Base-by-base conservation (phyloP, 495 filamentous ascomycete species). In the Penicillium longicatenatum region DNA sequence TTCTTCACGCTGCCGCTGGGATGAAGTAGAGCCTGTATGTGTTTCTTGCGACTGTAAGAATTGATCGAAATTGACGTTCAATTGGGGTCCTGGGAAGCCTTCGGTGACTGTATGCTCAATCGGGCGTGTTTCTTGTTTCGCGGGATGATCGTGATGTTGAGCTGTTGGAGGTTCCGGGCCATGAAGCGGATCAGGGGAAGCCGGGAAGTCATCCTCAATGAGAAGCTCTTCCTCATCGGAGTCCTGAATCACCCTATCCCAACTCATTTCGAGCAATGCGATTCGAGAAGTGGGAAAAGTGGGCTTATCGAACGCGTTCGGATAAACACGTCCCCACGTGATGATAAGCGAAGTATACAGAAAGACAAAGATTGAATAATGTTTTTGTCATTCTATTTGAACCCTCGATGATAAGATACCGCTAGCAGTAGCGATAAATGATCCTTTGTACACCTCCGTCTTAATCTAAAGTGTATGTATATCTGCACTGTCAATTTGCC, bases 161-260 rank as follows among this genome's bases (percentile, higher is more conserved):
- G 64, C 65, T 10, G 37, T 22, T 51, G 54, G 49, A 11, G 53
- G 46, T 37, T 61, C 57, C 6, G 45, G 43, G 30, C 19, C 53
- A 16, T 67, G 65, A 5, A 55, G 51, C 9, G 69, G 59, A 6
- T 60, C 65, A 17, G 55, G 49, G 8, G 63, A 60, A n/a, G 65
- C 55, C n/a, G 66, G 61, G 6, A 62, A 46, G n/a, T 62, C 59
- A 41, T 64, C 69, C 52, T 68, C 73, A 31, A 63, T 60, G n/a
- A 74, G 60, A 42, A 60, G 66, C 37, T 81, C 72, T 8, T 75
- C 78, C 52, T 82, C 80, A 20, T 81, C 79, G 14, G 80, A 83
- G 56, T 83, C 80, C 50, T 78, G 75, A 29, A 83, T 79, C 16
- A 82, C 68, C 44, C 75, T 74, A 50, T 72, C 53, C 58, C 58